These are phyloP conservation scores for Erodium moschatum DNA, from an alignment of 441 rosid genomes.

Conservation along the genomic window DNA sequence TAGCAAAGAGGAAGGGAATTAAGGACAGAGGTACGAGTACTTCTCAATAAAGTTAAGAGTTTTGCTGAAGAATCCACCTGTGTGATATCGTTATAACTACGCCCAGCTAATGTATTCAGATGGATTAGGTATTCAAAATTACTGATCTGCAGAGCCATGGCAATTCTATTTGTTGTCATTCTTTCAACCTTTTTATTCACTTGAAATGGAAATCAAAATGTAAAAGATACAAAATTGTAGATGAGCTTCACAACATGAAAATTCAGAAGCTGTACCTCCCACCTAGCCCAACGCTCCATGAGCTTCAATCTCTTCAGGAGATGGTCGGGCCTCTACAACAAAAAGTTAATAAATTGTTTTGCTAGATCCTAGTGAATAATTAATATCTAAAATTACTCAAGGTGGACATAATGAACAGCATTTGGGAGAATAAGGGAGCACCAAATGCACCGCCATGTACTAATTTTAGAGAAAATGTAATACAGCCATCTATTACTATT, in stretches of 20 bases:
- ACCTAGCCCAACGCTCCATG: slow-evolving; percentile 99
- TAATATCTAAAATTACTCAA: no score
- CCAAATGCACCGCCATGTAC: no score
- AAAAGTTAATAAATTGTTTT: slow-evolving; percentile 15
- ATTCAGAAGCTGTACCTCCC: slow-evolving; percentile 64
- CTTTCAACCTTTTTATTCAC: background rate
- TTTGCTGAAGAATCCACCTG: slow-evolving; percentile 46
- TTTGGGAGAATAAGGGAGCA: no score
- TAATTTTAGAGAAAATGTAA: no score
- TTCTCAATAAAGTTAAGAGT: background rate
- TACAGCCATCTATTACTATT: no score
- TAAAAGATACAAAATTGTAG: background rate
- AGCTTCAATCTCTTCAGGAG: slow-evolving; percentile 88
- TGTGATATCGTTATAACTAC: slow-evolving; percentile 97
- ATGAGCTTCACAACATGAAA: background rate
- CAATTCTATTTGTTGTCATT: slow-evolving; percentile 14
- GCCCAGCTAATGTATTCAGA: slow-evolving; percentile 95
- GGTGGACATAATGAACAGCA: no score
- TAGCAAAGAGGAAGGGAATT: slow-evolving; percentile 13
- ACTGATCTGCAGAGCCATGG: slow-evolving; percentile 71
- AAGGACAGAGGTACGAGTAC: background rate
- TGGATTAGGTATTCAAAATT: slow-evolving; percentile 97
- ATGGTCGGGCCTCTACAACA: slow-evolving; percentile 85
- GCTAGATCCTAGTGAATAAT: no score
- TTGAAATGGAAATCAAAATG: slow-evolving; percentile 1